Conservation (phyloP, 768 basidiomycete species). For the Rhodotorula toruloides region DNA sequence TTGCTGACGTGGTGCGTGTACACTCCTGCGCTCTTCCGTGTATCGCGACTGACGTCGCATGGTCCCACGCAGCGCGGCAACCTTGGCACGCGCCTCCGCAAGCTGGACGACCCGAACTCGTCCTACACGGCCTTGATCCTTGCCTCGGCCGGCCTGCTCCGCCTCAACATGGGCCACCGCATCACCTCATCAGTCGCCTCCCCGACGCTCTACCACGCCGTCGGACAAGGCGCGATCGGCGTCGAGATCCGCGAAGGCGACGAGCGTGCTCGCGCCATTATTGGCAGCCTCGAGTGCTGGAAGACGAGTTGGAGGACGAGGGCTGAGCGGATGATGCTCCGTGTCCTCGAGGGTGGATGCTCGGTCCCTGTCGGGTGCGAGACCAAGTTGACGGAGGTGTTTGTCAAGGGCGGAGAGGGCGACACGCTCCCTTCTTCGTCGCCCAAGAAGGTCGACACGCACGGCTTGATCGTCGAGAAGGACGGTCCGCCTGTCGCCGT, state of each 20-base stretch:
- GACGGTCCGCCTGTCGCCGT: conserved; percentile 23
- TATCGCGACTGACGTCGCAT: neutral
- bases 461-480: conserved; percentile 39
- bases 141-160: conserved; percentile 84
- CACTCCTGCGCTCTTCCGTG: neutral
- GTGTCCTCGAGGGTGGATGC: conserved; percentile 92
- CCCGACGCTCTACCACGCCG: conserved; percentile 76
- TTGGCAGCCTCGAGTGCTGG: conserved; percentile 66
- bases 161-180: conserved; percentile 60
- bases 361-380: conserved; percentile 88
- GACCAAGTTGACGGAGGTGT: conserved; percentile 47
- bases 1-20: conserved; percentile 76
- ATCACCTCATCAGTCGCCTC: conserved; percentile 68
- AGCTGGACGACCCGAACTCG: conserved; percentile 76
- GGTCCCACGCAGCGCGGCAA: conserved; percentile 45
- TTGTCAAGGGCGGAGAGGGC: conserved; percentile 43
- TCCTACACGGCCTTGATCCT: conserved; percentile 84
- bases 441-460: neutral
- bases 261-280: conserved; percentile 64
- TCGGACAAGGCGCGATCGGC: conserved; percentile 87
- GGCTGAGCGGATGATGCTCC: conserved; percentile 80
- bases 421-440: conserved; percentile 42
- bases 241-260: conserved; percentile 60
- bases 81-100: conserved; percentile 82
- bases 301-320: conserved; percentile 68